Conservation (phyloP, 257 asterid genomes). For the Fraxinus quadrangulata region DNA sequence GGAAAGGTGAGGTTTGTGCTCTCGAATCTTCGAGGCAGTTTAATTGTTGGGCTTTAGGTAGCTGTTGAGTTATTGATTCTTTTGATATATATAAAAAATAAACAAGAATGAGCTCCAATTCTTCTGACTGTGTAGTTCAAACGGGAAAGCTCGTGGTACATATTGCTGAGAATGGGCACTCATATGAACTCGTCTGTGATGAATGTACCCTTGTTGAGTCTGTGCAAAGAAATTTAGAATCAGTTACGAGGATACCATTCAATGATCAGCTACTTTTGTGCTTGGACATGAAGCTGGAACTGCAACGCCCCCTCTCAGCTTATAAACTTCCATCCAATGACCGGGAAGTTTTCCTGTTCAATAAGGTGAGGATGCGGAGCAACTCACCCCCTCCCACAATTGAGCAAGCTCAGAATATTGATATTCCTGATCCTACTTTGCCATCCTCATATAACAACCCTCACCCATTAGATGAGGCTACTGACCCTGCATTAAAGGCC, state of each 20-base stretch:
- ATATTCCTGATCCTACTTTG: conserved; percentile 60
- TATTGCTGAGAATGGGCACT: conserved; percentile 88
- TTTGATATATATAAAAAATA: conserved; percentile 4
- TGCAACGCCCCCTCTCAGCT: conserved; percentile 64
- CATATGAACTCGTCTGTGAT: conserved; percentile 66
- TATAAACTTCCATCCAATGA: conserved; percentile 79
- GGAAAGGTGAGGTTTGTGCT: conserved; percentile 22
- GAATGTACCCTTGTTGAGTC: conserved; percentile 78
- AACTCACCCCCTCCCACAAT: conserved; percentile 57
- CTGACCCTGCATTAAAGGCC: conserved; percentile 90
- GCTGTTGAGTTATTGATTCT: conserved; percentile 12
- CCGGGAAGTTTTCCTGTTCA: conserved; percentile 73
- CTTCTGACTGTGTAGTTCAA: conserved; percentile 61
- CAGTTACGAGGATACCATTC: conserved; percentile 56
- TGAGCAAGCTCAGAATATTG: conserved; percentile 59
- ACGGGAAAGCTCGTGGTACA: conserved; percentile 74
- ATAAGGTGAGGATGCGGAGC: conserved; percentile 80
- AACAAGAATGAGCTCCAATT: conserved; percentile 54
- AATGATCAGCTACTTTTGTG: conserved; percentile 87
- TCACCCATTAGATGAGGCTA: conserved; percentile 81
- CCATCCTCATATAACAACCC: conserved; percentile 58
- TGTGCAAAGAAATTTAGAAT: conserved; percentile 62
- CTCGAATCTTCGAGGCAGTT: conserved; percentile 24
- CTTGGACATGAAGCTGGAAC: conserved; percentile 80
- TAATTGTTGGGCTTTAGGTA: conserved; percentile 18